These are phyloP conservation scores for Aureobasidium sp. DNA, from an alignment of 2,329 filamentous ascomycete species.

Conservation along the genomic window DNA sequence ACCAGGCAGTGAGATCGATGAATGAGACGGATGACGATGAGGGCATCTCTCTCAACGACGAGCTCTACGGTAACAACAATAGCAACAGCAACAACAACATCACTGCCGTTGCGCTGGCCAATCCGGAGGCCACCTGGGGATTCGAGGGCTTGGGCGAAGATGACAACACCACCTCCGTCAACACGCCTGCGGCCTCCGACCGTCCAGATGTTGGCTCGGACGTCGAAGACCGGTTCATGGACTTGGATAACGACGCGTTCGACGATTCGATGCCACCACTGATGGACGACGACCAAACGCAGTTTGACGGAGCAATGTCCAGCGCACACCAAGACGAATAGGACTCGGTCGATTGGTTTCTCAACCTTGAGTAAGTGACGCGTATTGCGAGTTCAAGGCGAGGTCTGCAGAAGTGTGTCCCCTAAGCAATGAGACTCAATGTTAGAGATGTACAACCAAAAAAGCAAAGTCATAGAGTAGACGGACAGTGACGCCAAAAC, in stretches of 20 bases:
- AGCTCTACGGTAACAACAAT: background rate
- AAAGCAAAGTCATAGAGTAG: constrained; percentile 2
- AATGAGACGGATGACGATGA: constrained; percentile 9
- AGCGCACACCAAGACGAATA: background rate
- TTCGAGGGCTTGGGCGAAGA: background rate
- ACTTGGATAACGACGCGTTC: background rate
- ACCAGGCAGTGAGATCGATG: constrained; percentile 12
- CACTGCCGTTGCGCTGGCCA: background rate
- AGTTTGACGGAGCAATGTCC: background rate
- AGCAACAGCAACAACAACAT: background rate
- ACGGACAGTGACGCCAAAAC: background rate
- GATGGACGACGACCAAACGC: background rate
- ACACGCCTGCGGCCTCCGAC: constrained; percentile 6
- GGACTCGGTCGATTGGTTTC: background rate
- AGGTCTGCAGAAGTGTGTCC: background rate
- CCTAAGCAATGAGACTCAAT: background rate
- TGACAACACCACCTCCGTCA: constrained; percentile 2
- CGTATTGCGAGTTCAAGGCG: background rate
- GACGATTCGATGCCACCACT: background rate
- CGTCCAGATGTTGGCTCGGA: constrained; percentile 4
- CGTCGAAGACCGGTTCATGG: background rate
- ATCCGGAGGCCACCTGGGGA: constrained; percentile 3
- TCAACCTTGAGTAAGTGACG: background rate
- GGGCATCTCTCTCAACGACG: constrained; percentile 1
- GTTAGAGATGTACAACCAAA: background rate